These are phyloP conservation scores for Carpinus fangiana DNA, from an alignment of 306 rosid genomes.

Conservation along the genomic window DNA sequence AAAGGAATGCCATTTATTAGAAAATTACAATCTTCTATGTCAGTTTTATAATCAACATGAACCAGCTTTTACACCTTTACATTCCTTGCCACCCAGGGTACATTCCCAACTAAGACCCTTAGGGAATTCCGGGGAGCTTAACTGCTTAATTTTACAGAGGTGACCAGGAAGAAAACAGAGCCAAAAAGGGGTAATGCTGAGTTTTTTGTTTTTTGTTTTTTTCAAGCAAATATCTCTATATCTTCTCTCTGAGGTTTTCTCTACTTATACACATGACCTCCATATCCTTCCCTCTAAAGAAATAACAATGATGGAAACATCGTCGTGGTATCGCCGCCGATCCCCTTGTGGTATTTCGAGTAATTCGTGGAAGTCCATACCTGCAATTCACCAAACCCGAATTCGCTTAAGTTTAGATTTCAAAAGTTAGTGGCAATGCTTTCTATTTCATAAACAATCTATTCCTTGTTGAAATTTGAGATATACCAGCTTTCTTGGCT, in stretches of 20 bases:
- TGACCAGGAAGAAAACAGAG: constrained; percentile 37
- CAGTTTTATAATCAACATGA: constrained; percentile 57
- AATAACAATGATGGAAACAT: constrained; percentile 91
- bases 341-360: constrained; percentile 97
- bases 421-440: constrained; percentile 10
- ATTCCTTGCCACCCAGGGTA: constrained; percentile 53
- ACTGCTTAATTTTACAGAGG: constrained; percentile 48
- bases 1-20: constrained; percentile 52
- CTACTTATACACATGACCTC: constrained; percentile 89
- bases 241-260: constrained; percentile 34
- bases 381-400: constrained; percentile 42
- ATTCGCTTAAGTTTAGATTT: not conserved
- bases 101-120: constrained; percentile 48
- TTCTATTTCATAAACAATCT: not conserved
- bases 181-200: constrained; percentile 43
- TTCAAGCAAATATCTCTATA: constrained; percentile 36
- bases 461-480: not conserved
- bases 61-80: constrained; percentile 80
- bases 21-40: constrained; percentile 54
- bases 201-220: constrained; percentile 23
- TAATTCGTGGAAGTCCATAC: constrained; percentile 90
- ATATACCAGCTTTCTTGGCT: constrained; percentile 86
- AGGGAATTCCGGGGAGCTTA: constrained; percentile 41
- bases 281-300: constrained; percentile 98
- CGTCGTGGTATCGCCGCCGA: constrained; percentile 93